Evolutionary conservation across 257 asterid genomes (phyloP).

Genomic region (Ilex aquifolium): DNA sequence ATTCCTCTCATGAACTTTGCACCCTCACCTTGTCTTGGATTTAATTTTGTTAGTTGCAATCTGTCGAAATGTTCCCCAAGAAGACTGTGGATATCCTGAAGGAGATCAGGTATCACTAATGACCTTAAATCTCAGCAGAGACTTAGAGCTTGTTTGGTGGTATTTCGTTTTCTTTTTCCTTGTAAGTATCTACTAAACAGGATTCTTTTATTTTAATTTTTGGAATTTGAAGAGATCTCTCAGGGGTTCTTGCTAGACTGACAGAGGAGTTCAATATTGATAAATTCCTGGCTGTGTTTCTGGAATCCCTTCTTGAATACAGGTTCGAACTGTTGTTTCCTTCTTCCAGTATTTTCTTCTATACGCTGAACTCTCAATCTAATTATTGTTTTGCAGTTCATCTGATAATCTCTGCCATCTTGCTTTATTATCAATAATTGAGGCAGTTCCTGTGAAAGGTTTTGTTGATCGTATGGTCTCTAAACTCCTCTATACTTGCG

Average conservation of each 20-base stretch:
- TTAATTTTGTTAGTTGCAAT: constrained; percentile 52
- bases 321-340: constrained; percentile 42
- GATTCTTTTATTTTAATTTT: constrained; percentile 6
- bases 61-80: constrained; percentile 64
- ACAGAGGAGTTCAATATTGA: constrained; percentile 70
- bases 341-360: not conserved
- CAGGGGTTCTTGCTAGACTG: constrained; percentile 51
- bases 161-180: no score
- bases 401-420: constrained; percentile 46
- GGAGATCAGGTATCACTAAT: constrained; percentile 46
- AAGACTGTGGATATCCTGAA: constrained; percentile 52
- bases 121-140: not conserved
- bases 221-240: constrained; percentile 52
- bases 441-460: constrained; percentile 55
- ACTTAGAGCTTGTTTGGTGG: no score
- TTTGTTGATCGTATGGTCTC: constrained; percentile 40
- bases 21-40: constrained; percentile 11
- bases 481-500: constrained; percentile 41
- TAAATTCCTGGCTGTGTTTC: constrained; percentile 53
- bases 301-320: constrained; percentile 71
- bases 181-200: no score
- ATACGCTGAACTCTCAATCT: constrained; percentile 9
- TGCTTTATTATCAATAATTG: constrained; percentile 39
- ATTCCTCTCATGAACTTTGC: not conserved
- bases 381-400: constrained; percentile 40